phyloP scores from a whole-genome alignment of 106 monocot genomes.

The Dioscorea zingiberensis region DNA sequence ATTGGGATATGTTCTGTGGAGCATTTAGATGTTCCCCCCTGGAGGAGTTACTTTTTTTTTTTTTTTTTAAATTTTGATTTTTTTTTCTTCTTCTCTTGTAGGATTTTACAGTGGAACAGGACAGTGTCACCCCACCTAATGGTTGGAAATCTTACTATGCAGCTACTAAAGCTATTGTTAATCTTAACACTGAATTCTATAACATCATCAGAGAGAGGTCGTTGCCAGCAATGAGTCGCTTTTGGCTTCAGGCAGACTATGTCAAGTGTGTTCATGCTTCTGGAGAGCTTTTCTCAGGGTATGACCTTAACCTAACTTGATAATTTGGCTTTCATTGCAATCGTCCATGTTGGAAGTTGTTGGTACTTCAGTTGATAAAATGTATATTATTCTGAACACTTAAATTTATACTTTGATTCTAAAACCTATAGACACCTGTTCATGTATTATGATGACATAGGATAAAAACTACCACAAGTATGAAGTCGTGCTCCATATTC shows the following conservation, averaged over 20 bases:
- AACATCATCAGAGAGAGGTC: constrained; percentile 77
- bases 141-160: constrained; percentile 99
- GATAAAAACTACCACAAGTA: no score
- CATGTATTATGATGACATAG: no score
- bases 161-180: constrained; percentile 79
- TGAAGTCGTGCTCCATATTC: no score
- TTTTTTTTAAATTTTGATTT: not conserved
- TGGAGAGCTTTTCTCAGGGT: constrained; percentile 81
- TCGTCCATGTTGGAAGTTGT: no score
- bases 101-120: constrained; percentile 91
- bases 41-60: not conserved
- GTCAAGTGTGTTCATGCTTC: constrained; percentile 93
- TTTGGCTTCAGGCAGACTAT: constrained; percentile 93
- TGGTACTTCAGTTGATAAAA: no score
- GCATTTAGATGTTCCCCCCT: no score
- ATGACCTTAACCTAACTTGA: constrained; percentile 11
- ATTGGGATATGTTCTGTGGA: no score
- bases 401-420: no score
- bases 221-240: constrained; percentile 60
- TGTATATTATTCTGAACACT: no score
- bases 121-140: constrained; percentile 57
- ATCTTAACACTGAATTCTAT: constrained; percentile 78
- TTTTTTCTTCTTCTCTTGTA: constrained; percentile 18
- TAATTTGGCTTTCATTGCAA: not conserved
- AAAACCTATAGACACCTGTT: no score